A percentile compares a stretch with the other conserved stretches of the same genome.
phyloP scores from a whole-genome alignment of 2,329 filamentous ascomycete species.

The Hypoxylon sp. region DNA sequence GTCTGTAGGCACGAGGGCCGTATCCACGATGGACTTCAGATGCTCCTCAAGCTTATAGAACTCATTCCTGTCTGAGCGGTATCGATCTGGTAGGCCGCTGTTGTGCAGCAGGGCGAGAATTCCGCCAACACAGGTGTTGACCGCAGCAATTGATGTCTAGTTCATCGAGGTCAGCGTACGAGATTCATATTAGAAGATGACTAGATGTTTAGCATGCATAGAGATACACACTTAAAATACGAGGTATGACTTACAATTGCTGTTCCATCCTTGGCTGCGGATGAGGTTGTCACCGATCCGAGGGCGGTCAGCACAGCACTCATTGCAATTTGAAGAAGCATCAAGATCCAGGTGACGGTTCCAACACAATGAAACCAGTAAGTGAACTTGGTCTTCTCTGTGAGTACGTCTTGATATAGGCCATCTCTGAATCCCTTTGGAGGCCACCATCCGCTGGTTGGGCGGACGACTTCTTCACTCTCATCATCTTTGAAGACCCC shows the following conservation, averaged over 20 bases:
- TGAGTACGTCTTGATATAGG: constrained; percentile 65
- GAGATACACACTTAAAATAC: not conserved
- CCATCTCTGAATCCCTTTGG: constrained; percentile 64
- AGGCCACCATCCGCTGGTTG: constrained; percentile 62
- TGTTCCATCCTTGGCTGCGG: constrained; percentile 53
- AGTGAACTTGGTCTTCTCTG: constrained; percentile 61
- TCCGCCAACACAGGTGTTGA: constrained; percentile 66
- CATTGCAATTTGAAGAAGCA: constrained; percentile 65
- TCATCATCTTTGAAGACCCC: constrained; percentile 65
- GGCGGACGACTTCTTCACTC: constrained; percentile 59
- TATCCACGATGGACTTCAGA: constrained; percentile 66
- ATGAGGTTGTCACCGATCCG: constrained; percentile 58
- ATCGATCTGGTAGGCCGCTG: constrained; percentile 67
- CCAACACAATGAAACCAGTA: constrained; percentile 62
- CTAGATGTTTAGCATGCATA: not conserved
- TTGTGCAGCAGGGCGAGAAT: constrained; percentile 68
- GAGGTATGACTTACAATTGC: constrained; percentile 55
- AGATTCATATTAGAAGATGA: not conserved
- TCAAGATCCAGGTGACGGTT: constrained; percentile 61
- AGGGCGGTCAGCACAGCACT: constrained; percentile 66
- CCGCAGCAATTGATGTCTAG: constrained; percentile 63
- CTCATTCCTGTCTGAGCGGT: constrained; percentile 65
- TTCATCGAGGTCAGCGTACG: constrained; percentile 2
- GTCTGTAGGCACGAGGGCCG: constrained; percentile 60
- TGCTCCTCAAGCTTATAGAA: constrained; percentile 66